Base-by-base conservation (phyloP, 164 flowering plant species). In the Paratinospora sagittata region DNA sequence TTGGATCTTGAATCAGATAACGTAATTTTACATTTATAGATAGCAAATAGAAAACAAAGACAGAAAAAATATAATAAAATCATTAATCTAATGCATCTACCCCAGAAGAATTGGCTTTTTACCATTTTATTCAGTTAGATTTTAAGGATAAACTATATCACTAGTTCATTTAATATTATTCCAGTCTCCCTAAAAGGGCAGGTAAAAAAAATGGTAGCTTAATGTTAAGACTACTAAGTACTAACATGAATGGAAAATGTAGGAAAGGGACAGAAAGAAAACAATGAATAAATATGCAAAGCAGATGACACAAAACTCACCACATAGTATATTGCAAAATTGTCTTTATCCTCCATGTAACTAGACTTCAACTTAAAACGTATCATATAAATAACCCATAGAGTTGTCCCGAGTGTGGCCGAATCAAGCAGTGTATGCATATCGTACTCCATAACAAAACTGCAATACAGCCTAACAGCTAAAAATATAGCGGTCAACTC, bases 371-470 rank as follows among this genome's bases (percentile, higher is more conserved):
- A 60, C 67, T 76, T 81, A 76, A 78, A 78, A 41, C 81, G 81
- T 13, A 81, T 81, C 81, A 78, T 78, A 63, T 78, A 81, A 52
- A 81, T 78, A 49, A 81, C 84, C 84, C 83, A 83, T 62, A 83
- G 66, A 67, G 83, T 81, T 68, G 88, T 78, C 3, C 57, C 72
- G 61, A 85, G 66, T 34, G 86, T 81, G 39, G 88, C 88, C 27
- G 84, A 75, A 72, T 83, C 86, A 37, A 85, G 83, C 57, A 85
- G 66, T 14, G 88, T 85, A 70, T 83, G 86, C 69, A 80, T 78
- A 71, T 85, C 86, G 76, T 78, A 83, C 74, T 85, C 88, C 84
- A 85, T 81, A 19, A 83, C 86, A 61, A 83, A 78, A 77, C 86
- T 85, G 74, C 86, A 85, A 71, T 85, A 85, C 16, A 83, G 75